phyloP scores from a whole-genome alignment of 192 early-diverging fungal genomes.

The Paraglomus brasilianum region DNA sequence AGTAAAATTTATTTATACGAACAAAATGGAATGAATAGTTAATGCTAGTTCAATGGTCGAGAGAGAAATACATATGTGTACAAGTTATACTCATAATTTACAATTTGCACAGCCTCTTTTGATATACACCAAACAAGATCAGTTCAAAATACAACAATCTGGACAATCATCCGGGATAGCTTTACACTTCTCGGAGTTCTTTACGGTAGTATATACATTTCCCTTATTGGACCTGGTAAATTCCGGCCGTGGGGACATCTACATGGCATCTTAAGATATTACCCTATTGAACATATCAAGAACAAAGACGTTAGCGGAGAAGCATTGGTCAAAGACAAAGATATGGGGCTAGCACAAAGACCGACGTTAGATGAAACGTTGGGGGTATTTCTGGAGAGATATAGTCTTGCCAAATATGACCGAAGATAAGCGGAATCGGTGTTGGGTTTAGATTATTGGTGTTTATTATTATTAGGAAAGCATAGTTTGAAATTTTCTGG shows the following conservation, averaged over 20 bases:
- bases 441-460: no score
- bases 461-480: no score
- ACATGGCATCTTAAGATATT: slow-evolving; percentile 10
- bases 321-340: neutral
- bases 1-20: neutral
- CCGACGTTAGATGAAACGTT: slow-evolving; percentile 15
- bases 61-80: no score
- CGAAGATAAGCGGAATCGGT: no score
- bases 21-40: no score
- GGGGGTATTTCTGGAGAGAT: slow-evolving; percentile 12
- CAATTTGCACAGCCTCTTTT: slow-evolving; percentile 3
- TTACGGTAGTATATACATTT: neutral
- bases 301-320: neutral
- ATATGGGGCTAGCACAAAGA: neutral
- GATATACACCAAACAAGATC: neutral
- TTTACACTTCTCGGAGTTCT: slow-evolving; percentile 25
- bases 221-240: slow-evolving; percentile 20
- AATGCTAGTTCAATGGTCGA: no score
- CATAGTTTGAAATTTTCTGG: no score
- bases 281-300: slow-evolving; percentile 10
- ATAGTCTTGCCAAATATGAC: slow-evolving; percentile 10
- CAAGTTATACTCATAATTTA: neutral
- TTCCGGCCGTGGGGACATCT: slow-evolving; percentile 25
- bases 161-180: neutral
- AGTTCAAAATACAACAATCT: neutral